These are phyloP conservation scores for Lactarius vividus DNA, from an alignment of 768 basidiomycete species.

Conservation along the genomic window DNA sequence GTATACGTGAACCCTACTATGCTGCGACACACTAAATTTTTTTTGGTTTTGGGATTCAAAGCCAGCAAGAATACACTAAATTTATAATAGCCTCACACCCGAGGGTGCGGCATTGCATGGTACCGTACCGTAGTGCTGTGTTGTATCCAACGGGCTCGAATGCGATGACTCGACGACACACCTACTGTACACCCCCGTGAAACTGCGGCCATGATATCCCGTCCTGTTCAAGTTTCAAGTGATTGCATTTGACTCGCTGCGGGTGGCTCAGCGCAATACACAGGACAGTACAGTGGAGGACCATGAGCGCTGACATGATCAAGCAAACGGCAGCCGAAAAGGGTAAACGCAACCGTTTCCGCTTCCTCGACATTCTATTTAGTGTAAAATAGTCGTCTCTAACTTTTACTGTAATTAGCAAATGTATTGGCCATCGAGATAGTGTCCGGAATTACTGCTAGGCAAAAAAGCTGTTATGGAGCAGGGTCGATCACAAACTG, in stretches of 20 bases:
- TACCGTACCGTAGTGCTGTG: conserved; percentile 9
- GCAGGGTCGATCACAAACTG: too few species aligned
- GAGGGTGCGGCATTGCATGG: conserved; percentile 1
- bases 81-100: conserved; percentile 10
- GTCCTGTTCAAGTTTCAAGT: conserved; percentile 1
- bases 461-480: neutral
- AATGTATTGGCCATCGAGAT: neutral
- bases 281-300: conserved; percentile 3
- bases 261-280: conserved; percentile 1
- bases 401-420: neutral
- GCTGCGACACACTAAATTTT: neutral
- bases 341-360: conserved; percentile 10
- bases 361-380: conserved; percentile 3
- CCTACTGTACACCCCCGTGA: neutral
- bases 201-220: neutral
- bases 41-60: conserved; percentile 15
- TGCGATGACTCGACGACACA: neutral
- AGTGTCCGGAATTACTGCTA: neutral
- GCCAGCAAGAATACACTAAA: conserved; percentile 3
- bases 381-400: neutral
- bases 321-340: conserved; percentile 17
- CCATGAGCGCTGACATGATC: conserved; percentile 15
- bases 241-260: neutral
- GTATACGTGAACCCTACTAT: conserved; percentile 19
- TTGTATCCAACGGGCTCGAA: neutral